Conservation (phyloP, 176 grass and related monocot species). For the Oryza punctata region DNA sequence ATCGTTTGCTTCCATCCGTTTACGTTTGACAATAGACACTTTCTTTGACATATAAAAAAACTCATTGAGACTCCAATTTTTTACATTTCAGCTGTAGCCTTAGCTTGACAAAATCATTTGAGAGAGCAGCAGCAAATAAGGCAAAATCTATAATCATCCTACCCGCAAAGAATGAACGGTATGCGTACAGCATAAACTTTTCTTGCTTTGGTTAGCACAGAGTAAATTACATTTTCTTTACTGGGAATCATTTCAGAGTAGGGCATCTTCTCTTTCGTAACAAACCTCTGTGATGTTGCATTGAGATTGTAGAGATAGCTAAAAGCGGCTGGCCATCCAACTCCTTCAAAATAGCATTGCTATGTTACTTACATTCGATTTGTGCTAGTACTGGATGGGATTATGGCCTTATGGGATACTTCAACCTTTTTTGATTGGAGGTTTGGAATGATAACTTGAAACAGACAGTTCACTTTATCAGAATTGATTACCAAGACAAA, state of each 20-base stretch:
- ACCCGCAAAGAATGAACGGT: constrained; percentile 73
- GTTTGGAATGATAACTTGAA: constrained; percentile 29
- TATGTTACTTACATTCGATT: constrained; percentile 2
- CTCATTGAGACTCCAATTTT: neutral
- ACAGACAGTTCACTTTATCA: neutral
- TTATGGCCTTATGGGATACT: neutral
- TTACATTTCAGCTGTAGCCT: constrained; percentile 79
- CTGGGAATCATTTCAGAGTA: constrained; percentile 33
- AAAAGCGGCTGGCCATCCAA: constrained; percentile 2
- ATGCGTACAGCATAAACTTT: constrained; percentile 35
- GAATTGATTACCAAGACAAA: neutral
- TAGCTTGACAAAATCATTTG: constrained; percentile 93
- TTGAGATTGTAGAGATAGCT: constrained; percentile 7
- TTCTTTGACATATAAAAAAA: constrained; percentile 28
- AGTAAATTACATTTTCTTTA: neutral
- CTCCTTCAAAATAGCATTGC: neutral
- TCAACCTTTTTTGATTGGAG: constrained; percentile 1
- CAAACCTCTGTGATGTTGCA: constrained; percentile 1
- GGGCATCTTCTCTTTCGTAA: neutral
- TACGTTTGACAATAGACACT: constrained; percentile 16
- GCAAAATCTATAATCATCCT: constrained; percentile 94
- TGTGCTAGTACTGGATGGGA: neutral
- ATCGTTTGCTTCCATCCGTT: constrained; percentile 11
- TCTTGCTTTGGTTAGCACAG: constrained; percentile 4
- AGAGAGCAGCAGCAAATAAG: constrained; percentile 92